A percentile compares a stretch with the other conserved stretches of the same genome.
Evolutionary conservation across 2,329 filamentous ascomycete species (phyloP).

Genomic region (Neurospora sp.): DNA sequence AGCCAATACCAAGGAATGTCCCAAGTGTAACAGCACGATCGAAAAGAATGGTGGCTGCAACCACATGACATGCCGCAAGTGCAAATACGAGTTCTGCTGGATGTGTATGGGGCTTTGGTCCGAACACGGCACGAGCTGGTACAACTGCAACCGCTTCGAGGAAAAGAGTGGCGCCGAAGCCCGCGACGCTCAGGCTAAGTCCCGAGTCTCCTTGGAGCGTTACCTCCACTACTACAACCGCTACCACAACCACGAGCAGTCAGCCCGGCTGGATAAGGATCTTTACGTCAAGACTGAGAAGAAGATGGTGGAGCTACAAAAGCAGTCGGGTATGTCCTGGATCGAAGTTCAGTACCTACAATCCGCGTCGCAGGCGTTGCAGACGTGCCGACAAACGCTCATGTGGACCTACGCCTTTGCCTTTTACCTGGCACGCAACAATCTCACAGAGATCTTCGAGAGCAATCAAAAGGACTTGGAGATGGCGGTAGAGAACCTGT

Average conservation of each 20-base stretch:
- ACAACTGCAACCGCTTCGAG: slow-evolving; percentile 96
- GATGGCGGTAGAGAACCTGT: slow-evolving; percentile 90
- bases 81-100: slow-evolving; percentile 97
- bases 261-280: slow-evolving; percentile 91
- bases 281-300: slow-evolving; percentile 94
- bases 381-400: slow-evolving; percentile 93
- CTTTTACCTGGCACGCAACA: slow-evolving; percentile 93
- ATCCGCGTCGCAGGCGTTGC: slow-evolving; percentile 82
- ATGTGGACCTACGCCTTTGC: slow-evolving; percentile 99
- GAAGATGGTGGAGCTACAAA: slow-evolving; percentile 97
- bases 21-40: slow-evolving; percentile 90
- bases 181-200: slow-evolving; percentile 83
- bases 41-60: slow-evolving; percentile 99
- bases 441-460: slow-evolving; percentile 93
- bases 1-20: slow-evolving; percentile 96
- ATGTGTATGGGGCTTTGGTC: slow-evolving; percentile 99
- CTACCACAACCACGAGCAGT: slow-evolving; percentile 98
- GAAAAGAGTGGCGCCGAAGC: slow-evolving; percentile 91
- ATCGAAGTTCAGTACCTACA: slow-evolving; percentile 98
- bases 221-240: slow-evolving; percentile 99
- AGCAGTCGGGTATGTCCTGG: slow-evolving; percentile 92
- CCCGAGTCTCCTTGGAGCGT: slow-evolving; percentile 81
- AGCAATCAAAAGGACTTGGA: slow-evolving; percentile 98
- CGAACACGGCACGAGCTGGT: slow-evolving; percentile 98
- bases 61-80: slow-evolving; percentile 96